Conservation (phyloP, 2,329 filamentous ascomycete species). For the Cladosporium sp. region DNA sequence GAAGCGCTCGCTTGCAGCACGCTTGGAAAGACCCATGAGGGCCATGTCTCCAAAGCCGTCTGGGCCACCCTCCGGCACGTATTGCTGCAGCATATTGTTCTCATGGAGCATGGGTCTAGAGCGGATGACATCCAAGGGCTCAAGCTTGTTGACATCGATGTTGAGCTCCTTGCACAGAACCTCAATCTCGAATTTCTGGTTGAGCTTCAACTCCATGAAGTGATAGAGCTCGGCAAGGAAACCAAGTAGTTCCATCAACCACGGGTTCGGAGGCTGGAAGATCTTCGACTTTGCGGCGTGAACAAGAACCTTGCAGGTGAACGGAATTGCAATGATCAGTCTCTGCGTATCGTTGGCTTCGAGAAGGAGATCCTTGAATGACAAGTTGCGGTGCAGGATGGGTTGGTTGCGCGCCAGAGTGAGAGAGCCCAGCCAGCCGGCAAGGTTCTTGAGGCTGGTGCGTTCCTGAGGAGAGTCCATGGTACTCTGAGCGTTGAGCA, state of each 20-base stretch:
- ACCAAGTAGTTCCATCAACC: conserved; percentile 94
- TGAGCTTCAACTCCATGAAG: conserved; percentile 88
- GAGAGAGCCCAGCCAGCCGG: conserved; percentile 87
- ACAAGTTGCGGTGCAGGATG: conserved; percentile 94
- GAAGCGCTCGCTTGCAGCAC: conserved; percentile 67
- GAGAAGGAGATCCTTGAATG: conserved; percentile 91
- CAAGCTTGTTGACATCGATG: conserved; percentile 88
- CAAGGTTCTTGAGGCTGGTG: conserved; percentile 87
- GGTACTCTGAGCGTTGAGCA: conserved; percentile 88
- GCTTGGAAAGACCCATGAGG: conserved; percentile 68
- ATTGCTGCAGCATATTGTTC: conserved; percentile 39
- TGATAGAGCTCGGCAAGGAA: conserved; percentile 92
- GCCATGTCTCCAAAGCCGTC: conserved; percentile 79
- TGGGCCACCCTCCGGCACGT: conserved; percentile 52
- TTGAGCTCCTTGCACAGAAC: conserved; percentile 91
- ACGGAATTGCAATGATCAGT: conserved; percentile 89
- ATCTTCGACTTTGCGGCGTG: conserved; percentile 84
- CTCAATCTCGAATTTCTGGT: conserved; percentile 98
- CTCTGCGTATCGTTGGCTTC: conserved; percentile 93
- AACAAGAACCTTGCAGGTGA: conserved; percentile 92
- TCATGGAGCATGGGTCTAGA: conserved; percentile 58
- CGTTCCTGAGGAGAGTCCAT: conserved; percentile 83
- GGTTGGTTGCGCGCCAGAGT: conserved; percentile 93
- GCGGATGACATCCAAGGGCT: conserved; percentile 82
- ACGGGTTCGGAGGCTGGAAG: conserved; percentile 93